Conservation (phyloP, 2,329 filamentous ascomycete genomes). For the Stachybotrys echinatus region DNA sequence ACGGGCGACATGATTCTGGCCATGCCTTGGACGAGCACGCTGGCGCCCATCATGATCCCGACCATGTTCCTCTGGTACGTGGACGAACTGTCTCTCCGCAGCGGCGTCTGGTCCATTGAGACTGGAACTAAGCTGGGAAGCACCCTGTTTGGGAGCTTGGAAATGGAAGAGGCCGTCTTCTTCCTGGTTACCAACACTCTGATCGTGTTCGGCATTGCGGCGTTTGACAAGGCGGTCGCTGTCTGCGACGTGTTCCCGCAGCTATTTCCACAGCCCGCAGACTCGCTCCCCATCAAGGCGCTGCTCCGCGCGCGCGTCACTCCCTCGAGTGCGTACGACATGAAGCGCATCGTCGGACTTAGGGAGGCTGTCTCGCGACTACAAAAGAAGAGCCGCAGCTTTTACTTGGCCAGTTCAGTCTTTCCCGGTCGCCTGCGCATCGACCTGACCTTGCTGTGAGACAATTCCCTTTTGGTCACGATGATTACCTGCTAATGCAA, state of each 20-base stretch:
- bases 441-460: conserved; percentile 59
- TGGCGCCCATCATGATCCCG: conserved; percentile 55
- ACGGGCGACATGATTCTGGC: conserved; percentile 59
- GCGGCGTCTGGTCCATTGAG: conserved; percentile 69
- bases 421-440: conserved; percentile 64
- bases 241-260: conserved; percentile 59
- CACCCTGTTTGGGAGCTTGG: conserved; percentile 59
- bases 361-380: conserved; percentile 54
- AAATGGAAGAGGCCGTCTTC: conserved; percentile 71
- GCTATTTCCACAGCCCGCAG: conserved; percentile 45
- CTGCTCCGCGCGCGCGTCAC: conserved; percentile 46
- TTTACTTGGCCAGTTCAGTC: conserved; percentile 65
- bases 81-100: conserved; percentile 60
- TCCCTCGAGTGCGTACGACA: conserved; percentile 47
- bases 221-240: conserved; percentile 65
- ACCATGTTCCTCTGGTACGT: conserved; percentile 69
- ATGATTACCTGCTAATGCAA: too few relatives aligned
- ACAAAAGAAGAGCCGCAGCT: conserved; percentile 63
- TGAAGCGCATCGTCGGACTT: conserved; percentile 51
- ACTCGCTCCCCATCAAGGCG: conserved; percentile 37
- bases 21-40: conserved; percentile 52
- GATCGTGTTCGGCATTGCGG: conserved; percentile 63
- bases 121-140: conserved; percentile 60
- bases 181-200: conserved; percentile 66
- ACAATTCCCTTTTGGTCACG: background rate